Evolutionary conservation across 1,284 basidiomycete species (phyloP), one percentile per base, ranked within the genome.

Genomic region (Spongiforma sp.): DNA sequence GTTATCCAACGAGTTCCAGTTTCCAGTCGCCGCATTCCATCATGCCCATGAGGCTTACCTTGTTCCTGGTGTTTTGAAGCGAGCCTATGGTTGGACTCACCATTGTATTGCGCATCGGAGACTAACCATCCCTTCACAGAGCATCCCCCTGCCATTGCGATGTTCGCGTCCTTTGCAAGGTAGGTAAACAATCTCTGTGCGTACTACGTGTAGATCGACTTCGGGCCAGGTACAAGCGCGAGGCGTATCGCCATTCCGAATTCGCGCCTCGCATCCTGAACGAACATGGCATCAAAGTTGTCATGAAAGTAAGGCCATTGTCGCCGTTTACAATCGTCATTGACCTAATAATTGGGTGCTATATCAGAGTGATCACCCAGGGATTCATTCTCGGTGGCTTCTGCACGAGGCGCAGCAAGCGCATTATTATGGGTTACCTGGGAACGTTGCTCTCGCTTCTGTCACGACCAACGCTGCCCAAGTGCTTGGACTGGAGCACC

Each of bases 31-130:
- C 3, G 89, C 90, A 2, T 92, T 96, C 77, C 95, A 96, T 75
- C 94, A 96, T 72, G 94, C 95, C 0, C 88, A 89, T 68, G 93
- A 95, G 75, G 88, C 94, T 0, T 96, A 93, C 74, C 86, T 96
- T 21, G 89, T 95, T 28, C 93, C 94, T 1, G 88, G 89, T 43
- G 76, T 93, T 4, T 80, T 97, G 61, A 94, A 93, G 75, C 81
- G 83, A 72, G 84, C 89, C 4, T 94, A 89, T 71, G 89, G 85
- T 55, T 74, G 82, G 68, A 83, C 82, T 66, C 75, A 78, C n/a
- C 78, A 8, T 77, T 71, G 48, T 63, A 64, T 24, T 8, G 1
- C 21, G 19, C 30, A n/a, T 61, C 6, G 6, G 21, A 56, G 26
- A 62, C 57, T 66, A 17, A 75, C 46, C 3, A 2, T 52, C 14